Base-by-base conservation (phyloP, 2,329 filamentous ascomycete genomes). In the Diaporthe sp. region DNA sequence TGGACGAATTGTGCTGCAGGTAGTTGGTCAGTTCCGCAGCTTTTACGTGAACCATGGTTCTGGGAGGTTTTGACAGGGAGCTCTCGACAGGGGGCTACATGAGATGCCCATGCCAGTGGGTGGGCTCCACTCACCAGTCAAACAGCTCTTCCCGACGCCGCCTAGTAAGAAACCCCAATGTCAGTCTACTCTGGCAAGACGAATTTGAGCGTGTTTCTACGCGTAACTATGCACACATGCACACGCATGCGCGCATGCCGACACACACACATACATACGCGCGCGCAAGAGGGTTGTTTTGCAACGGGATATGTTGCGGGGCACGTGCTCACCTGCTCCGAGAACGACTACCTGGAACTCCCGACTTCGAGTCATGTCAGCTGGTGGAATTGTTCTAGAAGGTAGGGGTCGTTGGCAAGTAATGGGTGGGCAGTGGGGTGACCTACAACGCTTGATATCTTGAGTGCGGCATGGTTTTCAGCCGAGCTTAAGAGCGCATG, bases 101-200 rank as follows among this genome's bases (percentile, higher is more conserved):
- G 75, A 73, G 67, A 75, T 70, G 73, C 77, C 77, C 74, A 58
- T 73, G 74, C 77, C 73, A 59, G 74, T 69, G 58, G 59, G 51
- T 46, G 65, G 76, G 74, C 59, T 76, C 75, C 73, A 83, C 87
- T 83, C 88, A 97, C 95, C 94, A 84, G 95, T 98, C 80, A 98
- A 88, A 88, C 95, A 97, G 84, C 95, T 97, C 86, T 98, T 98
- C 77, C 95, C 95, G 82, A 98, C 95, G 83, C 95, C 95, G 86
- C 95, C 94, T 95, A 83, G 79, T 74, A 75, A 72, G 70, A 72
- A 44, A 1, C 53, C 44, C 55, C 44, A 75, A 80, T 72, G 81
- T 85, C 80, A 85, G 82, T 78, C 44, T 39, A 61, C 25, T 15
- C 19, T 22, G 17, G 34, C 51, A 49, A 72, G 67, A 74, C 37